A percentile compares a stretch with the other conserved stretches of the same genome.
Evolutionary conservation across 768 basidiomycete genomes (phyloP).

Genomic region (Auricularia sp.): DNA sequence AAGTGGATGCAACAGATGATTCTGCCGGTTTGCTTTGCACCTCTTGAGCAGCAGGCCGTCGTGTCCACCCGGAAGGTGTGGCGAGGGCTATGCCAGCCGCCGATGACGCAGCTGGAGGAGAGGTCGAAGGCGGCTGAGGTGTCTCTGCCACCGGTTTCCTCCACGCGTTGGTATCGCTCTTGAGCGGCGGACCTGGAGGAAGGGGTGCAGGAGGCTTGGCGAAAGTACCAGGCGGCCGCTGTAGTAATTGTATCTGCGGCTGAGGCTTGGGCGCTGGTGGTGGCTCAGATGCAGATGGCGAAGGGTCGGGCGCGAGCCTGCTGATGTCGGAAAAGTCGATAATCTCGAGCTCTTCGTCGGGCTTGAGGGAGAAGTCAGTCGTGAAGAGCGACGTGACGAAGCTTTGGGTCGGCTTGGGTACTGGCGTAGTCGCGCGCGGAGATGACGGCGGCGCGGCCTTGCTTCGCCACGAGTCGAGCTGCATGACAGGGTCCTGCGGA

Average conservation of each 20-base stretch:
- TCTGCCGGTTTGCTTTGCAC: neutral
- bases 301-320: slow-evolving; percentile 39
- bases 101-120: neutral
- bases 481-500: slow-evolving; percentile 8
- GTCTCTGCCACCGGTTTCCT: slow-evolving; percentile 21
- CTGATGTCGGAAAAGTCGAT: slow-evolving; percentile 72
- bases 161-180: slow-evolving; percentile 34
- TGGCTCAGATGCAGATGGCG: slow-evolving; percentile 13
- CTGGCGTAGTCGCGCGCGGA: neutral
- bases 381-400: neutral
- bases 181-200: slow-evolving; percentile 13
- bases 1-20: neutral
- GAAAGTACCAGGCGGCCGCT: neutral
- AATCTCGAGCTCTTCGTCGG: slow-evolving; percentile 61
- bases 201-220: neutral
- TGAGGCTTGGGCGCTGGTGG: slow-evolving; percentile 16
- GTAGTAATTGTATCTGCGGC: neutral
- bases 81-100: neutral
- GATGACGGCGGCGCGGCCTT: slow-evolving; percentile 25
- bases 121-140: neutral
- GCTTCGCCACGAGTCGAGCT: slow-evolving; percentile 58
- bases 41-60: slow-evolving; percentile 3
- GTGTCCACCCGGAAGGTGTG: neutral
- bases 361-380: slow-evolving; percentile 29
- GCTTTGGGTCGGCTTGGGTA: neutral